Percentiles rank a stretch among this genome's conserved stretches.
Conservation (phyloP, 2,329 filamentous ascomycete species). For the Aspergillus versicolor region DNA sequence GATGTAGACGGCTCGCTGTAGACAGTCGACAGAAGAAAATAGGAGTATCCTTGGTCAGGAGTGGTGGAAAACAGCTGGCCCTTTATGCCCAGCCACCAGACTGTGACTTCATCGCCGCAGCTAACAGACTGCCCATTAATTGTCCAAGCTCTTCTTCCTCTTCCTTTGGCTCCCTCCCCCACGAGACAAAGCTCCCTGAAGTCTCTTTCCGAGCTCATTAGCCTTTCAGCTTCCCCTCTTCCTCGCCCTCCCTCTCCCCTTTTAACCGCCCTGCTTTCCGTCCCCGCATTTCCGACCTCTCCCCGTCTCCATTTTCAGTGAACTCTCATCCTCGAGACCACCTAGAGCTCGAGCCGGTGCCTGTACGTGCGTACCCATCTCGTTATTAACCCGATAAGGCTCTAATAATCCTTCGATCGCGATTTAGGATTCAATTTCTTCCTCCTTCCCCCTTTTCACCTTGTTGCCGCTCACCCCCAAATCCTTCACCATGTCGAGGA, state of each 20-base stretch:
- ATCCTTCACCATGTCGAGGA: constrained; percentile 32
- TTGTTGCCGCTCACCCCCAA: not conserved
- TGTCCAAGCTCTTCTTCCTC: not conserved
- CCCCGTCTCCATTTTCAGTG: not conserved
- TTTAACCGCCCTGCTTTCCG: constrained; percentile 2
- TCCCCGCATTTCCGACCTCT: constrained; percentile 7
- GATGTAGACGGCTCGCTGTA: too few species aligned
- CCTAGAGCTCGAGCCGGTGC: not conserved
- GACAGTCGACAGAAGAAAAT: too few species aligned
- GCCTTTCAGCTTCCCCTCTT: constrained; percentile 2
- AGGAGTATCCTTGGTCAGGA: too few species aligned
- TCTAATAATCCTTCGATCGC: not conserved
- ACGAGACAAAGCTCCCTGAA: constrained; percentile 10
- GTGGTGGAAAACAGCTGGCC: too few species aligned
- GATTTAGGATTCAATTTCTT: not conserved
- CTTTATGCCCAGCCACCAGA: not conserved
- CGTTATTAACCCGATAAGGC: not conserved
- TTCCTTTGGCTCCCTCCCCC: constrained; percentile 8
- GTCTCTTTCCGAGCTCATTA: constrained; percentile 9
- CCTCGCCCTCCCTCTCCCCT: not conserved
- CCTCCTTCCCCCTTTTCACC: not conserved
- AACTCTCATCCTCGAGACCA: not conserved
- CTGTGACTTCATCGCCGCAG: constrained; percentile 14
- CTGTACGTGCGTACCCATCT: not conserved
- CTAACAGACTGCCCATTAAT: too few species aligned